phyloP scores from a whole-genome alignment of 1,139 yeast genomes.

The Yamadazyma dushanensis region DNA sequence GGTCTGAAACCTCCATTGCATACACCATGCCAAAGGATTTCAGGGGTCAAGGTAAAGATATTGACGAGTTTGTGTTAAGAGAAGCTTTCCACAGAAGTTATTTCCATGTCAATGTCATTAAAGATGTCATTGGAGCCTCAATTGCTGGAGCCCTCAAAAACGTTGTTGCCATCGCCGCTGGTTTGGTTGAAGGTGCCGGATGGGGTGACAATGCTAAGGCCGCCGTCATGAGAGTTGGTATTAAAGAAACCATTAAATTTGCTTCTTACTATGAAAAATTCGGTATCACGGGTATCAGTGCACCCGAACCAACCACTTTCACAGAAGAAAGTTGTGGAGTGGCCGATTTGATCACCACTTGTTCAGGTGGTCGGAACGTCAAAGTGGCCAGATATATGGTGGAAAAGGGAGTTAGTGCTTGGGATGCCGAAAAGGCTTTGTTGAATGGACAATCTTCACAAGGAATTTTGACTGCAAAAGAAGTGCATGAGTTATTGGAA shows the following conservation, averaged over 20 bases:
- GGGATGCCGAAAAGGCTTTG: slow-evolving; percentile 45
- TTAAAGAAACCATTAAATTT: slow-evolving; percentile 44
- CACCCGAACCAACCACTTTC: slow-evolving; percentile 43
- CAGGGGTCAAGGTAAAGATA: slow-evolving; percentile 43
- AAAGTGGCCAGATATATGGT: slow-evolving; percentile 51
- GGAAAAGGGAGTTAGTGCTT: slow-evolving; percentile 43
- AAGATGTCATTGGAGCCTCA: slow-evolving; percentile 50
- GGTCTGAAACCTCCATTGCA: slow-evolving; percentile 54
- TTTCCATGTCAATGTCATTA: slow-evolving; percentile 49
- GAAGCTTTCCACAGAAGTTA: slow-evolving; percentile 49
- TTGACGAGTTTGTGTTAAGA: slow-evolving; percentile 41
- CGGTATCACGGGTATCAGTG: slow-evolving; percentile 67
- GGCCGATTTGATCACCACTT: slow-evolving; percentile 51
- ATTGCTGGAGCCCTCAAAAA: slow-evolving; percentile 54
- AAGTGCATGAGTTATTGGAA: slow-evolving; percentile 49
- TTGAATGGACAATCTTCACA: slow-evolving; percentile 52
- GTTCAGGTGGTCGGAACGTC: slow-evolving; percentile 52
- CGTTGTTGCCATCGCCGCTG: slow-evolving; percentile 49
- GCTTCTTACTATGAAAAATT: slow-evolving; percentile 56
- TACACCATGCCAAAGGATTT: slow-evolving; percentile 42
- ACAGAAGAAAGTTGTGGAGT: slow-evolving; percentile 51
- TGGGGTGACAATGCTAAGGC: slow-evolving; percentile 57
- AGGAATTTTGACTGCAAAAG: slow-evolving; percentile 49
- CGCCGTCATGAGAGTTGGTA: slow-evolving; percentile 50
- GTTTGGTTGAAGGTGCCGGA: slow-evolving; percentile 49